Percentiles rank a stretch among this genome's conserved stretches.
These are phyloP conservation scores for Termitomyces sp. DNA, from an alignment of 768 basidiomycete species.

Conservation along the genomic window DNA sequence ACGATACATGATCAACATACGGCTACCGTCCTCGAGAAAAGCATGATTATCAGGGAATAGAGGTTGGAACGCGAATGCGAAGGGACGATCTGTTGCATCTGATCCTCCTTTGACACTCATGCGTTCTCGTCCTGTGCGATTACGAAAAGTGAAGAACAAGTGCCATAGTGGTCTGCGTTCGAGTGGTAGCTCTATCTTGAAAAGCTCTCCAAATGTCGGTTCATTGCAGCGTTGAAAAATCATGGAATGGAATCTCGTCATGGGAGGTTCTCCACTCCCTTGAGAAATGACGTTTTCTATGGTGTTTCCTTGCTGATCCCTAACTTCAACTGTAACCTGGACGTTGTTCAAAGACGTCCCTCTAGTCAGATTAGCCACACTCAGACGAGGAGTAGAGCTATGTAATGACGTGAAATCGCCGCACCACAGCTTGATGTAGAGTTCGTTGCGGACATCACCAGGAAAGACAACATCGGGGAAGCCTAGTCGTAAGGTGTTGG, in stretches of 20 bases:
- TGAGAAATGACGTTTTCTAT: slow-evolving; percentile 72
- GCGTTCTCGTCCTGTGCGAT: slow-evolving; percentile 53
- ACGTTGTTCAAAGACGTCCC: slow-evolving; percentile 59
- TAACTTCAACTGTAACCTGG: slow-evolving; percentile 88
- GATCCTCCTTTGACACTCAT: slow-evolving; percentile 25
- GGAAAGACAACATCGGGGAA: slow-evolving; percentile 97
- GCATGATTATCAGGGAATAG: slow-evolving; percentile 71
- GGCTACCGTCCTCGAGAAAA: slow-evolving; percentile 87
- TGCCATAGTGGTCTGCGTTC: slow-evolving; percentile 75
- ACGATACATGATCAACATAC: slow-evolving; percentile 77
- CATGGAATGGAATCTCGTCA: slow-evolving; percentile 83
- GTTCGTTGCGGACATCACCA: slow-evolving; percentile 85
- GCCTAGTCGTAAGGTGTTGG: slow-evolving; percentile 80
- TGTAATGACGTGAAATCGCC: slow-evolving; percentile 73
- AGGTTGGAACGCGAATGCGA: slow-evolving; percentile 91
- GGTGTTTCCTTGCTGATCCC: slow-evolving; percentile 59
- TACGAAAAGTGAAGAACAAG: slow-evolving; percentile 90
- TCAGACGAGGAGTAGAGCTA: slow-evolving; percentile 42
- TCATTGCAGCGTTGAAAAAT: slow-evolving; percentile 84
- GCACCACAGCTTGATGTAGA: slow-evolving; percentile 95
- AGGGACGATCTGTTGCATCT: slow-evolving; percentile 63
- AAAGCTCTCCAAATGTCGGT: slow-evolving; percentile 89
- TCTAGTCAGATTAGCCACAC: slow-evolving; percentile 58
- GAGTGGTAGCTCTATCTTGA: slow-evolving; percentile 77
- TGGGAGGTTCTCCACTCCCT: slow-evolving; percentile 78